A percentile compares a stretch with the other conserved stretches of the same genome.
Conservation (phyloP, 2,329 filamentous ascomycete species). For the Neurospora sp. region DNA sequence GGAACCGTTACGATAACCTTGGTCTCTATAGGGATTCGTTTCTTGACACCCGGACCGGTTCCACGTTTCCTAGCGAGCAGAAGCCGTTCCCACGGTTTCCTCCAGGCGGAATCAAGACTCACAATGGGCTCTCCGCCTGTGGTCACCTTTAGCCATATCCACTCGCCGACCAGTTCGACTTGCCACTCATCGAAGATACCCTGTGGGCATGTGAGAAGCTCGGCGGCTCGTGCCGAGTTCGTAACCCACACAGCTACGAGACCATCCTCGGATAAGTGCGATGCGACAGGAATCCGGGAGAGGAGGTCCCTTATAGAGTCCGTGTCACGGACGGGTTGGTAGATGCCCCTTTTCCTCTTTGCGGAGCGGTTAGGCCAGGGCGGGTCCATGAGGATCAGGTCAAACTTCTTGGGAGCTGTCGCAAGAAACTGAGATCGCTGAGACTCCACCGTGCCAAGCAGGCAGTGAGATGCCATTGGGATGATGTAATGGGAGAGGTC, state of each 20-base stretch:
- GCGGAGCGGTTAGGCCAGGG: slow-evolving; percentile 77
- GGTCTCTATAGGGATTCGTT: slow-evolving; percentile 16
- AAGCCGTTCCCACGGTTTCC: slow-evolving; percentile 69
- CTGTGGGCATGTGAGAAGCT: slow-evolving; percentile 40
- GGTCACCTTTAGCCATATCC: slow-evolving; percentile 73
- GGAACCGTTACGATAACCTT: slow-evolving; percentile 61
- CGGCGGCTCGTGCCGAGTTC: slow-evolving; percentile 53
- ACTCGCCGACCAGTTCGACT: slow-evolving; percentile 56
- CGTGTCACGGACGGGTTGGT: slow-evolving; percentile 36
- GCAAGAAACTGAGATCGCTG: slow-evolving; percentile 31
- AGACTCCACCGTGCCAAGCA: slow-evolving; percentile 39
- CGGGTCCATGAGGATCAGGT: slow-evolving; percentile 64
- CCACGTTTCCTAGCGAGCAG: slow-evolving; percentile 45
- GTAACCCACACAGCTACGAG: slow-evolving; percentile 70
- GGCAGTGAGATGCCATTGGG: slow-evolving; percentile 33
- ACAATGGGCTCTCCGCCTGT: slow-evolving; percentile 53
- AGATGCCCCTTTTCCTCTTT: slow-evolving; percentile 41
- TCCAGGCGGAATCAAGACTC: slow-evolving; percentile 49
- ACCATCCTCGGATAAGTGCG: slow-evolving; percentile 41
- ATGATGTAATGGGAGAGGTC: slow-evolving; percentile 19
- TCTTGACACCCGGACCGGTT: slow-evolving; percentile 13
- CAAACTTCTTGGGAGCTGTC: slow-evolving; percentile 38
- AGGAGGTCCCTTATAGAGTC: slow-evolving; percentile 40
- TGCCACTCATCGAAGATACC: slow-evolving; percentile 56
- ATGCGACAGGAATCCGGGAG: slow-evolving; percentile 44